Evolutionary conservation across 495 filamentous ascomycete species (phyloP).

Genomic region (Penicillium paradoxum): DNA sequence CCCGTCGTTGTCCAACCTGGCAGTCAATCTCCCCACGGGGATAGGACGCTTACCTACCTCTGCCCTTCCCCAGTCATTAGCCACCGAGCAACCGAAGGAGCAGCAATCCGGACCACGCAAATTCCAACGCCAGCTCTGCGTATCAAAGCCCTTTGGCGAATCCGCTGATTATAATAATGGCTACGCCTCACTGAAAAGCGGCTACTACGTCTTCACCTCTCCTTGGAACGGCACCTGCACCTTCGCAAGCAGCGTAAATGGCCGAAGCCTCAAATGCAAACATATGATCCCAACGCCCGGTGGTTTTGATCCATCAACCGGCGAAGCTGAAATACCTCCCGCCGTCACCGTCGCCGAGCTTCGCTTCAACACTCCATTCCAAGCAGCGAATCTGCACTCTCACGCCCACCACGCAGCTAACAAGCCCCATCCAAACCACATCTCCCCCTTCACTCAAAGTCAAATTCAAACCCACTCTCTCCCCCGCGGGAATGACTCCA

Average conservation of each 20-base stretch:
- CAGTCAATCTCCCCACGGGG: slow-evolving; percentile 28
- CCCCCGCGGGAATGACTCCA: slow-evolving; percentile 4
- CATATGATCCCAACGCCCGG: slow-evolving; percentile 46
- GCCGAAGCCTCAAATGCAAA: slow-evolving; percentile 71
- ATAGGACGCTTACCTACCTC: slow-evolving; percentile 14
- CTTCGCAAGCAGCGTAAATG: slow-evolving; percentile 69
- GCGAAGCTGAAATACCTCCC: slow-evolving; percentile 20
- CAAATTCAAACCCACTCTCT: slow-evolving; percentile 17
- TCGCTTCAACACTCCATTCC: slow-evolving; percentile 76
- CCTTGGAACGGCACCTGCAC: slow-evolving; percentile 85
- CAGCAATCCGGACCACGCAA: slow-evolving; percentile 27
- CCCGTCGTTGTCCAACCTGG: slow-evolving; percentile 27
- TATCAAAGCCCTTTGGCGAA: slow-evolving; percentile 30
- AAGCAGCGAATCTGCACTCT: slow-evolving; percentile 33
- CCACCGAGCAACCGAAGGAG: slow-evolving; percentile 6
- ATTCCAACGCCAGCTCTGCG: slow-evolving; percentile 38
- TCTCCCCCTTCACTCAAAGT: slow-evolving; percentile 25
- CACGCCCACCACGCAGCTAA: slow-evolving; percentile 21
- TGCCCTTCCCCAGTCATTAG: slow-evolving; percentile 15
- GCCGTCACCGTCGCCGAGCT: slow-evolving; percentile 72
- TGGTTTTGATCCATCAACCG: background rate
- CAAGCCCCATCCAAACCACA: slow-evolving; percentile 20
- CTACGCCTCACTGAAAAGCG: slow-evolving; percentile 31
- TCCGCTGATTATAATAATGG: background rate
- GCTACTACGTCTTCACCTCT: slow-evolving; percentile 61